A percentile compares a stretch with the other conserved stretches of the same genome.
These are phyloP conservation scores for Conticribra weissflogii DNA, from an alignment of 108 stramenopile species.

Conservation along the genomic window DNA sequence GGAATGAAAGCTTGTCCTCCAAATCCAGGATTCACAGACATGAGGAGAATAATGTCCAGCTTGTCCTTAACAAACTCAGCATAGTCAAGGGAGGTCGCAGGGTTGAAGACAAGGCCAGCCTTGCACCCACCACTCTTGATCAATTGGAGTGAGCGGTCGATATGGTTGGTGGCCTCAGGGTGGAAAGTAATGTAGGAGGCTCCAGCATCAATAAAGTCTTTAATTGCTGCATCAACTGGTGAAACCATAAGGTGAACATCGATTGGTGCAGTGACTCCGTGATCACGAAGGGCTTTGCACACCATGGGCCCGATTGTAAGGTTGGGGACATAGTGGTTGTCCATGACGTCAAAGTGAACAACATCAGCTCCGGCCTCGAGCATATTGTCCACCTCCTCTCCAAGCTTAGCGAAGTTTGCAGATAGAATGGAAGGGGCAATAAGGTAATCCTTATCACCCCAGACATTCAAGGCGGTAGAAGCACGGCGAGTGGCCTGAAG, in stretches of 20 bases:
- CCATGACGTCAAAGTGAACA: conserved; percentile 99
- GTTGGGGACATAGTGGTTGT: conserved; percentile 99
- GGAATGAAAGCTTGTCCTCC: conserved; percentile 98
- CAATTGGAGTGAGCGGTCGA: conserved; percentile 95
- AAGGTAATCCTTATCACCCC: conserved; percentile 95
- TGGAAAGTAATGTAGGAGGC: conserved; percentile 99
- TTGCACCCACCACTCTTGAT: conserved; percentile 96
- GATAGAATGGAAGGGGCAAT: conserved; percentile 99
- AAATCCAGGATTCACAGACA: conserved; percentile 99
- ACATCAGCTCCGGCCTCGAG: conserved; percentile 98
- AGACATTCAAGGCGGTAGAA: conserved; percentile 68
- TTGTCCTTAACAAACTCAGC: conserved; percentile 95
- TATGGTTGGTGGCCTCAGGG: conserved; percentile 95
- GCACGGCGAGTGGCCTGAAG: conserved; percentile 28
- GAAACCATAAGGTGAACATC: conserved; percentile 99
- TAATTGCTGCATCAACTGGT: conserved; percentile 93
- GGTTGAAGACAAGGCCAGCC: conserved; percentile 98
- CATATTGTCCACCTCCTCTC: conserved; percentile 97
- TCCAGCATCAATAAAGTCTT: conserved; percentile 95
- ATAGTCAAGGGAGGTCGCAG: conserved; percentile 90
- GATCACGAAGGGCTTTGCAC: conserved; percentile 97
- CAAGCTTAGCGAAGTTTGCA: conserved; percentile 96
- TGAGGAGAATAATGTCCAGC: conserved; percentile 97
- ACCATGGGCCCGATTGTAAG: conserved; percentile 99
- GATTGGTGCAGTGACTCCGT: conserved; percentile 98